phyloP scores from a whole-genome alignment of 192 early-diverging fungal species.

The Coemansia sp. region DNA sequence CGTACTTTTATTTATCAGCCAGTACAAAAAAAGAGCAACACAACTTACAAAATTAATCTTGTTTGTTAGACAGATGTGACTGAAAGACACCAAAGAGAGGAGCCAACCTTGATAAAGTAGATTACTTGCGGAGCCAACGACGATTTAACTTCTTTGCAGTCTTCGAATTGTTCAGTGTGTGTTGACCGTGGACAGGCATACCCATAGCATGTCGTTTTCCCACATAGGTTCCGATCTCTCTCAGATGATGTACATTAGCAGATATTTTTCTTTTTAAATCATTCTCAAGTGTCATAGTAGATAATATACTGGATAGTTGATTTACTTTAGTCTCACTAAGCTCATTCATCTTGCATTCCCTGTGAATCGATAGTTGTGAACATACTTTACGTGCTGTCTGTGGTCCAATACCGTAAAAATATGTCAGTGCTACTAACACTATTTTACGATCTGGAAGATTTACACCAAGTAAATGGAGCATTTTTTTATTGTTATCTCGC shows the following conservation, averaged over 20 bases:
- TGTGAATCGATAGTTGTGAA: conserved; percentile 79
- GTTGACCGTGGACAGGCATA: conserved; percentile 86
- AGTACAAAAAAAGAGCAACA: conserved; percentile 8
- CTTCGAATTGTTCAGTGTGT: conserved; percentile 80
- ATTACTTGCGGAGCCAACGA: conserved; percentile 49
- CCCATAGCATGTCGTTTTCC: conserved; percentile 84
- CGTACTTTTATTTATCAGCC: neutral
- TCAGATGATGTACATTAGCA: conserved; percentile 72
- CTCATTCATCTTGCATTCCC: conserved; percentile 81
- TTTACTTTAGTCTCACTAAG: conserved; percentile 86
- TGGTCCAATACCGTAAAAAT: conserved; percentile 90
- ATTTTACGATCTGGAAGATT: conserved; percentile 90
- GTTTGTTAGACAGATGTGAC: conserved; percentile 30
- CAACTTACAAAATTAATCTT: conserved; percentile 1
- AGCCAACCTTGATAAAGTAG: conserved; percentile 25
- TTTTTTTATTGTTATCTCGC: conserved; percentile 13
- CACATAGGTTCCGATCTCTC: conserved; percentile 70
- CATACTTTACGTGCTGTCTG: conserved; percentile 73
- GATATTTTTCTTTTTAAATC: conserved; percentile 70
- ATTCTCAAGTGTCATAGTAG: conserved; percentile 83
- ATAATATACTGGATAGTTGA: conserved; percentile 78
- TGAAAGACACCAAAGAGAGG: conserved; percentile 37
- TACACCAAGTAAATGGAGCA: conserved; percentile 91
- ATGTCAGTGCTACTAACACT: conserved; percentile 76
- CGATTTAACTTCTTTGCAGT: conserved; percentile 86